Conservation (phyloP, 2,329 filamentous ascomycete species). For the Botrytis pseudocinerea region DNA sequence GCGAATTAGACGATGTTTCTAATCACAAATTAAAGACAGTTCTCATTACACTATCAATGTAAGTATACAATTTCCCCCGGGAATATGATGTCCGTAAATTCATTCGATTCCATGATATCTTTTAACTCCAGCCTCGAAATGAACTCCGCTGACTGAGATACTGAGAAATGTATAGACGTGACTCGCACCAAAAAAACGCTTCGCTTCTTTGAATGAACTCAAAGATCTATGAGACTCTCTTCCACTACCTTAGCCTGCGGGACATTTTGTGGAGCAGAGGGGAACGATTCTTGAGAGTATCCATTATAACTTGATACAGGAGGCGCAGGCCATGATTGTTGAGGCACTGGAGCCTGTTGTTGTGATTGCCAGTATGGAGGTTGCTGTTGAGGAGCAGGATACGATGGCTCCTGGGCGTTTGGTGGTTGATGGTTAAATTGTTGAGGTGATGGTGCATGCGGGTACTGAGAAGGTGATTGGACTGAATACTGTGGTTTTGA, state of each 20-base stretch:
- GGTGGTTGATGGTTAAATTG: constrained; percentile 32
- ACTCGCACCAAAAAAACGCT: constrained; percentile 9
- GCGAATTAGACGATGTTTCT: neutral
- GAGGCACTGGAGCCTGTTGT: constrained; percentile 45
- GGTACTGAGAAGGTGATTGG: constrained; percentile 41
- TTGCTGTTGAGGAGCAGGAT: constrained; percentile 38
- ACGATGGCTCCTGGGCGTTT: constrained; percentile 34
- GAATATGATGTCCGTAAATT: constrained; percentile 6
- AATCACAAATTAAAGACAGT: neutral
- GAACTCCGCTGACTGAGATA: neutral
- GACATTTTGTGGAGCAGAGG: constrained; percentile 63
- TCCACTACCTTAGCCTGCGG: constrained; percentile 60
- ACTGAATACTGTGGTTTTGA: constrained; percentile 41
- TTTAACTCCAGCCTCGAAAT: constrained; percentile 10
- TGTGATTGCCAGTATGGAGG: constrained; percentile 54
- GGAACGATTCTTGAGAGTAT: constrained; percentile 63
- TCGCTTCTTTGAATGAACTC: constrained; percentile 40
- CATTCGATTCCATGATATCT: constrained; percentile 8
- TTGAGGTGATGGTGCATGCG: constrained; percentile 35
- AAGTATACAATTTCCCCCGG: constrained; percentile 8
- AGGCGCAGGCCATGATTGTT: constrained; percentile 42
- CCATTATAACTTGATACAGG: constrained; percentile 46
- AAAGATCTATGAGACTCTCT: constrained; percentile 80
- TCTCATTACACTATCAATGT: constrained; percentile 12
- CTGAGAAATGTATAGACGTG: constrained; percentile 2